phyloP scores from a whole-genome alignment of 140 eudicot genomes.

The Senecio squalidus region DNA sequence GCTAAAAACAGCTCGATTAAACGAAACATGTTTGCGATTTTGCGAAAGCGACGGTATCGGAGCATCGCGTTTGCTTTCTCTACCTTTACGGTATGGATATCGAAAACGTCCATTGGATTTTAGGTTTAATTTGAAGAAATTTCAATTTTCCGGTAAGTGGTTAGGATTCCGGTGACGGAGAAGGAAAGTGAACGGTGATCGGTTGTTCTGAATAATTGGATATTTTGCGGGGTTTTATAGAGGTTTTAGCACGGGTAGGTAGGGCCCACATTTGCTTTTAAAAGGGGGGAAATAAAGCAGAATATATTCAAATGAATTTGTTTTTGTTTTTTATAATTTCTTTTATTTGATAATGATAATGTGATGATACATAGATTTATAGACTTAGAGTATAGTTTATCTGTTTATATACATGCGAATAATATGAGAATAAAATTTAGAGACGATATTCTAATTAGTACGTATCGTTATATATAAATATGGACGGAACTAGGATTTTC shows the following conservation, averaged over 20 bases:
- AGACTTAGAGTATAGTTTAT: no score
- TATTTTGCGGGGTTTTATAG: constrained; percentile 24
- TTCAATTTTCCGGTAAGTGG: neutral
- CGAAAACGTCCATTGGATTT: constrained; percentile 40
- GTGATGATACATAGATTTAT: neutral
- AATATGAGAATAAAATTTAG: no score
- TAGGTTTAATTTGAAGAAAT: neutral
- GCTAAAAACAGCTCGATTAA: constrained; percentile 40
- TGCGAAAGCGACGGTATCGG: constrained; percentile 27
- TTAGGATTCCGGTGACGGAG: constrained; percentile 20
- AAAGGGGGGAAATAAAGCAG: constrained; percentile 25
- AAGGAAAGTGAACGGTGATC: constrained; percentile 7
- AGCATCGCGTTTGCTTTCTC: constrained; percentile 46
- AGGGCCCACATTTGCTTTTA: constrained; percentile 22
- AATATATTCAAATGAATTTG: constrained; percentile 22
- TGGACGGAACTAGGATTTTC: no score
- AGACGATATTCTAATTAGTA: no score
- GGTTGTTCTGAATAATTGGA: constrained; percentile 1
- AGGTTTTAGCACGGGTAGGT: constrained; percentile 13
- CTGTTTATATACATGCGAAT: no score
- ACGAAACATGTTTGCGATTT: constrained; percentile 51
- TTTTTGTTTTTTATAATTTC: neutral
- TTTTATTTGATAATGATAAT: neutral
- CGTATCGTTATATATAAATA: no score
- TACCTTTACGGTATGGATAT: constrained; percentile 29